Base-by-base conservation (phyloP, 345 rosid genomes). In the Hibiscus mutabilis region DNA sequence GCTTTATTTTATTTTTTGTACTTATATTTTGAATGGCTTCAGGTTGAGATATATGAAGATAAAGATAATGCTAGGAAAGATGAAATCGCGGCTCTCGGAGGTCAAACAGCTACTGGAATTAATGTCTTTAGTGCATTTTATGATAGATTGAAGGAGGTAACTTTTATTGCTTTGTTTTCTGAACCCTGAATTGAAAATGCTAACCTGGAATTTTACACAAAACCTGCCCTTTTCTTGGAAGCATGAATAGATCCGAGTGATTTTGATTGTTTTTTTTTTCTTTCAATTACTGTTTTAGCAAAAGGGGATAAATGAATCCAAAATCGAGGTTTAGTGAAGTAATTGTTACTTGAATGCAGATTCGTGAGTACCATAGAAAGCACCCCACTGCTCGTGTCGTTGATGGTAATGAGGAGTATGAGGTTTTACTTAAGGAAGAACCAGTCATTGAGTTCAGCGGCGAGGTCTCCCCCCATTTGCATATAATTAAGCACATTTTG, bases 51-150 rank as follows among this genome's bases (percentile, higher is more conserved):
- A 59, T 92, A 96, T 60, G 98, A 85, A 72, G 99, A 92, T 81
- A 85, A 80, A 61, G 99, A 96, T 72, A 77, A 73, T 73, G 96
- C 97, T 0, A 86, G 99, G 84, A 94, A 87, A 71, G 97, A 91
- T 42, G 99, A 96, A 84, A 92, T 91, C 73, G 93, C 91, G 0
- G 97, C 91, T 67, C 96, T 96, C 56, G 99, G 97, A 65, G 99
- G 97, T 57, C 91, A 85, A 75, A 85, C 92, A 16, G 91, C 89
- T 0, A 75, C 84, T 0, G 97, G 98, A 74, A 84, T 83, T 8
- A 92, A 89, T 60, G 93, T 88, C 31, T 92, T 83, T 49, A 89
- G 92, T 74, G 92, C 91, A 0, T 96, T 92, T 73, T 92, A 96
- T 73, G 98, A 96, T 80, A 87, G 96, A 68, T 73, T 96, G 74